Evolutionary conservation across 345 rosid species (phyloP).

Genomic region (Pistacia atlantica): DNA sequence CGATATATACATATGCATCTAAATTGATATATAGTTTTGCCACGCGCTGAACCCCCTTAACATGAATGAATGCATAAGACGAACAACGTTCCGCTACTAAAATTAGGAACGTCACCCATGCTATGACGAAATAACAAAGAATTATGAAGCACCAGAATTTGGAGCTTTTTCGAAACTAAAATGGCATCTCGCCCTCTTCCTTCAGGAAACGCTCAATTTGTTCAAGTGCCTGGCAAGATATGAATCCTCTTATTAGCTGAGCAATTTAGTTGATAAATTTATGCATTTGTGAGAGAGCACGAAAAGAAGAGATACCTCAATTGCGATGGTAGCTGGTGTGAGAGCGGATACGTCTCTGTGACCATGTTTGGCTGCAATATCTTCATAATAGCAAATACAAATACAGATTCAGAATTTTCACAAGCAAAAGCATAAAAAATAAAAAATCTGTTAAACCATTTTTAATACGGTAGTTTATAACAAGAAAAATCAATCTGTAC

Average conservation of each 20-base stretch:
- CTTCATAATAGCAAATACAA: conserved; percentile 35
- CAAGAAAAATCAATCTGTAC: neutral
- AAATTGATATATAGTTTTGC: neutral
- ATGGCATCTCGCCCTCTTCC: conserved; percentile 33
- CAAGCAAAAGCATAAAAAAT: neutral
- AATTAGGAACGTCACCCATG: conserved; percentile 8
- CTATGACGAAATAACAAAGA: neutral
- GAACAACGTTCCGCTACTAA: neutral
- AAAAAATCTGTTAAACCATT: neutral
- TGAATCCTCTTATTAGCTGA: conserved; percentile 5
- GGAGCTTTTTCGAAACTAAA: conserved; percentile 11
- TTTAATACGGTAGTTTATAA: neutral
- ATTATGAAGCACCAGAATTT: conserved; percentile 4
- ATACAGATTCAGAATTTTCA: neutral
- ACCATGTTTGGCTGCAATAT: conserved; percentile 77
- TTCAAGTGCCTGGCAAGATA: conserved; percentile 48
- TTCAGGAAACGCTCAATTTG: conserved; percentile 49
- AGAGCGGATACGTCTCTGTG: conserved; percentile 59
- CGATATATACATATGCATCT: conserved; percentile 5
- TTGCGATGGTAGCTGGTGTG: conserved; percentile 73
- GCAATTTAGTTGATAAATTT: neutral
- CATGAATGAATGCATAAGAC: neutral
- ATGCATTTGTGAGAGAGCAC: neutral
- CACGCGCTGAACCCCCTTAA: neutral
- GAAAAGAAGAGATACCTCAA: conserved; percentile 55